Percentiles rank a stretch among this genome's conserved stretches.
Evolutionary conservation across 768 basidiomycete genomes (phyloP).

Genomic region (Mycena floridula): DNA sequence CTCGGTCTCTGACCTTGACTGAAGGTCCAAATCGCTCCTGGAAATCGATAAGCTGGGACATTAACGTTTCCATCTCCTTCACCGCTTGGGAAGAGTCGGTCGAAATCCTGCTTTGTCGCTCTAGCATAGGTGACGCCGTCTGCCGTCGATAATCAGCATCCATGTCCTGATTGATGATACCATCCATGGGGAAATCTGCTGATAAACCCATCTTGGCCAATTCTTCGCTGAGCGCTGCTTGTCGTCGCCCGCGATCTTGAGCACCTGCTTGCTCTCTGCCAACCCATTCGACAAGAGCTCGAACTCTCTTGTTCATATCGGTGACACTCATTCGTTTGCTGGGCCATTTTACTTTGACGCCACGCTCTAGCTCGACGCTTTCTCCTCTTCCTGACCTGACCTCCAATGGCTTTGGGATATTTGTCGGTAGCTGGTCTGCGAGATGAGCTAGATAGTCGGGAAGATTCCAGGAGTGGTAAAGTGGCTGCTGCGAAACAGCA

Average conservation of each 20-base stretch:
- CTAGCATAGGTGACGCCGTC: neutral
- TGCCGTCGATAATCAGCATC: constrained; percentile 2
- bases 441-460: constrained; percentile 92
- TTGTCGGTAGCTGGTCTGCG: constrained; percentile 74
- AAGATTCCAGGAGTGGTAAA: constrained; percentile 83
- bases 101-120: neutral
- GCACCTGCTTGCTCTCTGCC: constrained; percentile 79
- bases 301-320: constrained; percentile 95
- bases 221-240: constrained; percentile 58
- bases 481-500: constrained; percentile 69
- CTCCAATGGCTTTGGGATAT: constrained; percentile 67
- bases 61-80: constrained; percentile 86
- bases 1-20: constrained; percentile 45
- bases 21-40: constrained; percentile 78
- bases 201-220: constrained; percentile 29
- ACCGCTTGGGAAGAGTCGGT: constrained; percentile 40
- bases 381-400: constrained; percentile 53
- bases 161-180: constrained; percentile 21
- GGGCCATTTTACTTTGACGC: constrained; percentile 90
- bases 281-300: constrained; percentile 91
- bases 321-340: constrained; percentile 92
- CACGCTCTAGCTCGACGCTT: constrained; percentile 62
- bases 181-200: constrained; percentile 21
- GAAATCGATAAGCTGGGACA: constrained; percentile 83
- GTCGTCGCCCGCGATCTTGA: constrained; percentile 61